Conservation (phyloP, 345 rosid species). For the Eucalyptus albens region DNA sequence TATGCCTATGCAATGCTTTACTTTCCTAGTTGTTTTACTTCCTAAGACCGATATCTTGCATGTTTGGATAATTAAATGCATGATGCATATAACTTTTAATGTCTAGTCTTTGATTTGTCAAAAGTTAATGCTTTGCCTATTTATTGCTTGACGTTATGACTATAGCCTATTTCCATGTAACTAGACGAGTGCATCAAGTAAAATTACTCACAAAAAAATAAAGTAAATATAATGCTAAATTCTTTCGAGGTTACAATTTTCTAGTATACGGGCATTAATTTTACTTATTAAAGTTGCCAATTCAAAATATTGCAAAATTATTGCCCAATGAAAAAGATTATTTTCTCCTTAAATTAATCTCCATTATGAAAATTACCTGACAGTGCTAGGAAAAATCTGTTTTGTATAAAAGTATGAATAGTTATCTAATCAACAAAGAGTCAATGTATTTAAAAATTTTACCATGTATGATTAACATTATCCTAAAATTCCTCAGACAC, state of each 20-base stretch:
- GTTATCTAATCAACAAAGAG: background rate
- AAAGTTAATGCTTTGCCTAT: background rate
- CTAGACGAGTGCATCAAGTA: background rate
- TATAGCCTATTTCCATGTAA: background rate
- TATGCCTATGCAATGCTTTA: background rate
- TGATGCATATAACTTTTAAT: background rate
- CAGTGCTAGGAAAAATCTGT: background rate
- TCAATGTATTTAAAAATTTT: too few relatives aligned
- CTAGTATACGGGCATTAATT: background rate
- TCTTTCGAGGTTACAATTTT: background rate
- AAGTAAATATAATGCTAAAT: background rate
- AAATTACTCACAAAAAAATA: background rate
- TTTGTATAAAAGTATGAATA: too few relatives aligned
- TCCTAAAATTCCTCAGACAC: fast-evolving
- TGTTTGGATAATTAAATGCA: background rate
- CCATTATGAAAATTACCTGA: too few relatives aligned
- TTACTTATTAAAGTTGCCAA: background rate
- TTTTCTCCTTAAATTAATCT: background rate
- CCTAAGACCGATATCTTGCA: background rate
- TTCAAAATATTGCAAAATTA: too few relatives aligned
- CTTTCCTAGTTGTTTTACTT: background rate
- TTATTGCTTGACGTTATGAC: background rate
- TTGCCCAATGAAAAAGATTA: background rate
- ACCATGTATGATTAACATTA: too few relatives aligned
- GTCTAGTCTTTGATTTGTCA: too few relatives aligned